A percentile compares a stretch with the other conserved stretches of the same genome.
These are phyloP conservation scores for Yamadazyma diddensiae DNA, from an alignment of 1,139 yeast species.

Conservation along the genomic window DNA sequence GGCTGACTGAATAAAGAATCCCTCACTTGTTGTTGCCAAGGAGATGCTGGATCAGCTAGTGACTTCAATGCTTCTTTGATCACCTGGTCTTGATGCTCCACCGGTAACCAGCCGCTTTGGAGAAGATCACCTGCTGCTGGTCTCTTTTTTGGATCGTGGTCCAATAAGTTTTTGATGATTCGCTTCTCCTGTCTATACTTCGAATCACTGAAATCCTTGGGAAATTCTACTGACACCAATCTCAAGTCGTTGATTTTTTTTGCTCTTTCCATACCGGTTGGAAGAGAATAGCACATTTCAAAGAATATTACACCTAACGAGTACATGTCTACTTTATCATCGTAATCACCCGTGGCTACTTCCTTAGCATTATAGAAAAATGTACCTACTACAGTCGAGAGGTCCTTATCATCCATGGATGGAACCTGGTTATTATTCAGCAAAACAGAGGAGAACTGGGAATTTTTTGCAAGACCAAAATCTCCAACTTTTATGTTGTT, in stretches of 20 bases:
- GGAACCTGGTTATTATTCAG: slow-evolving; percentile 41
- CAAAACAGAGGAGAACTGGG: slow-evolving; percentile 46
- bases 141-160: slow-evolving; percentile 73
- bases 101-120: slow-evolving; percentile 80
- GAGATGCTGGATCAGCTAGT: slow-evolving; percentile 84
- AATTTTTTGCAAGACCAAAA: slow-evolving; percentile 88
- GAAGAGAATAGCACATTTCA: slow-evolving; percentile 83
- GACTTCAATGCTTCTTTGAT: slow-evolving; percentile 85
- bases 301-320: slow-evolving; percentile 92
- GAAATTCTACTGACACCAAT: slow-evolving; percentile 57
- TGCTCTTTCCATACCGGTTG: slow-evolving; percentile 92
- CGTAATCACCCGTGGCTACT: slow-evolving; percentile 73
- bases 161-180: slow-evolving; percentile 62
- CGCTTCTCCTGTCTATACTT: slow-evolving; percentile 58
- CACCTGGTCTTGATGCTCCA: slow-evolving; percentile 84
- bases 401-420: slow-evolving; percentile 53
- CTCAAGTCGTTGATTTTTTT: slow-evolving; percentile 64
- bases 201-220: slow-evolving; percentile 54
- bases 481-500: slow-evolving; percentile 94
- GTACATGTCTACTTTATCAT: slow-evolving; percentile 93
- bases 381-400: slow-evolving; percentile 92
- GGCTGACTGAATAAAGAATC: slow-evolving; percentile 82
- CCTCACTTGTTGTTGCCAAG: slow-evolving; percentile 92
- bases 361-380: slow-evolving; percentile 91
- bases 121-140: slow-evolving; percentile 77